Evolutionary conservation across 78 protist genomes (phyloP), one percentile per base, ranked within the genome.

Genomic region (Isochrysis galbana): DNA sequence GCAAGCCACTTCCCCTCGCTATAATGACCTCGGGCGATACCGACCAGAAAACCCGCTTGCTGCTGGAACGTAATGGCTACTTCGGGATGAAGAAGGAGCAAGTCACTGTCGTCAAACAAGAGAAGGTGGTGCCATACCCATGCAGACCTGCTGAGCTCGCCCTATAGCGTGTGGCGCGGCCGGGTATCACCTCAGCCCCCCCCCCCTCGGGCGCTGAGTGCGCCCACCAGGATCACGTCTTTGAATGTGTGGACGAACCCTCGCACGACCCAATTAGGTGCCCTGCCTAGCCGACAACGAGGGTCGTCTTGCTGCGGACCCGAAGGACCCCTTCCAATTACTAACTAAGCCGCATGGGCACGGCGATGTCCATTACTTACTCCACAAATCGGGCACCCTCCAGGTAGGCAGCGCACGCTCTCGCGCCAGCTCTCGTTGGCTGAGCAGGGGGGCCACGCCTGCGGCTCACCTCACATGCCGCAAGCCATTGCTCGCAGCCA

Each of bases 1-100:
- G 61, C 61, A 14, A 7, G 61, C 61, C 61, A 14, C 61, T 51
- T 29, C 95, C 94, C 21, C 87, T 93, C 36, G 93, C 61, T 25
- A 91, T 95, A 70, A 95, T 95, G 96, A 93, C 95, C 7, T 83
- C 92, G 5, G 95, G 67, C 61, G 96, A 95, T 90, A 95, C 95
- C 42, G 91, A 95, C 88, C 90, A 2, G 42, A 25, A 1, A 86
- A 95, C 95, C 25, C 46, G 14, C 44, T 36, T 14, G 34, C 87
- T 95, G 44, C 94, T 95, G 36, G 29, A 90, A 46, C 48, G 38
- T 47, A 36, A 91, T 91, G 92, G 90, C 89, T 19, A 51, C 61
- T 51, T 51, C 61, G 96, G 96, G 34, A 70, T 95, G 91, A 10
- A 22, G 26, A 34, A 0, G 29, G 82, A 46, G 21, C 96, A 94